These are phyloP conservation scores for Pythium guiyangense DNA, from an alignment of 352 stramenopile genomes.

Conservation along the genomic window DNA sequence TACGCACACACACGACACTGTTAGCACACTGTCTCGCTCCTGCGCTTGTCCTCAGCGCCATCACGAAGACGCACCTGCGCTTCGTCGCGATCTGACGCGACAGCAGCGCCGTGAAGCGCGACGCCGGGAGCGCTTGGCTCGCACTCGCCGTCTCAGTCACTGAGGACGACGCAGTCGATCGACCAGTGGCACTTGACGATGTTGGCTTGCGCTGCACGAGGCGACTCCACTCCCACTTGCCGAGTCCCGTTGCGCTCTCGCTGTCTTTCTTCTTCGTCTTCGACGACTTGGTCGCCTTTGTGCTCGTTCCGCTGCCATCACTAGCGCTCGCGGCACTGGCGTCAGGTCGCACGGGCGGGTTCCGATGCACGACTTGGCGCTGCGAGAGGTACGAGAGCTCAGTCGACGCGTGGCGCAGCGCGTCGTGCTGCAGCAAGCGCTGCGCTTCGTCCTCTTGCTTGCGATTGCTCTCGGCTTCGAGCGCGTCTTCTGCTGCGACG, in stretches of 20 bases:
- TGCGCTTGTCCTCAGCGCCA: no score
- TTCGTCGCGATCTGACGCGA: constrained; percentile 23
- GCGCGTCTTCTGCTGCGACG: constrained; percentile 22
- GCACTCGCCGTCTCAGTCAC: not conserved
- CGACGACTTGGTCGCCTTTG: constrained; percentile 26
- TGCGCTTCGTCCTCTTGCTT: constrained; percentile 23
- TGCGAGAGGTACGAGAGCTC: constrained; percentile 77
- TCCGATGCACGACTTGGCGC: constrained; percentile 69
- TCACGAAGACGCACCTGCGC: not conserved
- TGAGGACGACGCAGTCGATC: not conserved
- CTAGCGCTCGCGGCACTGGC: constrained; percentile 2
- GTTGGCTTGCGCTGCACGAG: constrained; percentile 36
- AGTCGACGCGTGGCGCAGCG: constrained; percentile 51
- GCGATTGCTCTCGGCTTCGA: constrained; percentile 13
- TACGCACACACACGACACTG: not conserved
- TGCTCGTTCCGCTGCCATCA: constrained; percentile 7
- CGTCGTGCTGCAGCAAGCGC: constrained; percentile 38
- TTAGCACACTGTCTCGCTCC: not conserved
- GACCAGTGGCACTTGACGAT: not conserved
- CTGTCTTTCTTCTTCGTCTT: constrained; percentile 30
- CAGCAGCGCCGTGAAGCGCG: constrained; percentile 22
- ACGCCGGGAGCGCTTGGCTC: constrained; percentile 7
- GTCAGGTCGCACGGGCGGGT: constrained; percentile 43
- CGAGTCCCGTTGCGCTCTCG: constrained; percentile 29
- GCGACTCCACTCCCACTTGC: constrained; percentile 65